phyloP scores from a whole-genome alignment of 257 asterid genomes.

The Datura wrightii region DNA sequence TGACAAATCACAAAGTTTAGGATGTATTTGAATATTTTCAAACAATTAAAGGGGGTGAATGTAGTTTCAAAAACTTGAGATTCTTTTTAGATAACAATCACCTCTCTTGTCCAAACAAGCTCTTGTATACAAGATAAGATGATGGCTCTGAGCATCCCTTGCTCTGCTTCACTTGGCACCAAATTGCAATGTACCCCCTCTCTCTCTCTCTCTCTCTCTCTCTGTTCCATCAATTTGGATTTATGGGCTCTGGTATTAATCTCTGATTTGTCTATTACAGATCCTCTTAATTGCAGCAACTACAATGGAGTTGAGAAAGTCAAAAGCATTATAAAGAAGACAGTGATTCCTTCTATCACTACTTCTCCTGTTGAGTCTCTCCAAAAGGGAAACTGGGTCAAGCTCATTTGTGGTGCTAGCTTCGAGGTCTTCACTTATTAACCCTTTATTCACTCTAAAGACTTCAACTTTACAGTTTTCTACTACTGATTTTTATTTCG shows the following conservation, averaged over 20 bases:
- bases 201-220: conserved; percentile 26
- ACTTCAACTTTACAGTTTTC: not conserved
- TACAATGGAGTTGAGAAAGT: conserved; percentile 56
- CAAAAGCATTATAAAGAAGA: conserved; percentile 48
- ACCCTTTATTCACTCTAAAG: not conserved
- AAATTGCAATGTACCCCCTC: conserved; percentile 40
- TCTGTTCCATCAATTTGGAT: conserved; percentile 5
- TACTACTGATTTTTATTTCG: not conserved
- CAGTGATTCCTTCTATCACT: conserved; percentile 54
- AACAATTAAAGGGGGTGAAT: not conserved
- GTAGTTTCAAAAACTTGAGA: not conserved
- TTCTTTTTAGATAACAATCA: not conserved
- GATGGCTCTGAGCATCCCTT: conserved; percentile 53
- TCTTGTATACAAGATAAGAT: not conserved
- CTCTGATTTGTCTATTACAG: conserved; percentile 33
- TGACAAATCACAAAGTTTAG: not conserved
- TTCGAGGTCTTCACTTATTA: conserved; percentile 60
- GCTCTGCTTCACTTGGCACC: conserved; percentile 54
- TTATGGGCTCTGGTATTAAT: not conserved
- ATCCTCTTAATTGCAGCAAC: conserved; percentile 46
- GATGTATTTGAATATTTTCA: not conserved
- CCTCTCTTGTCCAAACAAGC: not conserved
- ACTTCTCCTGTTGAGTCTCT: conserved; percentile 76
- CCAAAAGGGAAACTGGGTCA: conserved; percentile 84
- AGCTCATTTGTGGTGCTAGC: conserved; percentile 96